Evolutionary conservation across 176 grass and related monocot species (phyloP), one percentile per base, ranked within the genome.

Genomic region (Bothriochloa decipiens): DNA sequence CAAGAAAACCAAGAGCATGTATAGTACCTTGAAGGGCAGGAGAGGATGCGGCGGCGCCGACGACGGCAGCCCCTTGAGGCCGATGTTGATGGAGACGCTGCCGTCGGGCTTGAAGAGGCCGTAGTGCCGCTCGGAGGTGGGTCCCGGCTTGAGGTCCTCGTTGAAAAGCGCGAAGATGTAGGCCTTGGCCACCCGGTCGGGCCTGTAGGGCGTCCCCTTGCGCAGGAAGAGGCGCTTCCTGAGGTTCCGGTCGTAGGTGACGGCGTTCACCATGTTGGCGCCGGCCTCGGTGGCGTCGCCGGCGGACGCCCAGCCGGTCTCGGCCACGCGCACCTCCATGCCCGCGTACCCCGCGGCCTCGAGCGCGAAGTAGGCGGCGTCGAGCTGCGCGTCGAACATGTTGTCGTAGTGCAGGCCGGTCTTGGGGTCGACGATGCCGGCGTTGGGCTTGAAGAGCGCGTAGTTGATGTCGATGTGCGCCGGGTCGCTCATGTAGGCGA

Each of bases 161-260:
- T 98, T 95, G 88, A 95, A 98, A 68, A 98, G 87, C 14, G 96
- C 96, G 87, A 98, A 98, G 82, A 95, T 81, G 84, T 94, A 98
- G 0, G 93, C 91, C 83, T 91, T 87, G 53, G 87, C 81, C 37
- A 72, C 83, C 77, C 71, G 65, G 17, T 89, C 72, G 11, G 93
- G 96, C 77, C 88, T 81, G 81, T 87, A 88, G 22, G 96, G 96
- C 60, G 96, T 94, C 20, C 96, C 96, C 74, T 93, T 96, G 18
- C 89, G 42, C 29, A 92, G 87, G 57, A 92, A 87, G 16, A 99
- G 88, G 20, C 91, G 28, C 84, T 94, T 96, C 70, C 80, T 46
- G 35, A 99, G 83, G 87, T 94, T 94, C 25, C 65, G 70, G 82
- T 94, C 91, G 88, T 96, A 99, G 0, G 82, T 82, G 41, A 94